Evolutionary conservation across 2,329 filamentous ascomycete genomes (phyloP).

Genomic region (Pseudogymnoascus destructans): DNA sequence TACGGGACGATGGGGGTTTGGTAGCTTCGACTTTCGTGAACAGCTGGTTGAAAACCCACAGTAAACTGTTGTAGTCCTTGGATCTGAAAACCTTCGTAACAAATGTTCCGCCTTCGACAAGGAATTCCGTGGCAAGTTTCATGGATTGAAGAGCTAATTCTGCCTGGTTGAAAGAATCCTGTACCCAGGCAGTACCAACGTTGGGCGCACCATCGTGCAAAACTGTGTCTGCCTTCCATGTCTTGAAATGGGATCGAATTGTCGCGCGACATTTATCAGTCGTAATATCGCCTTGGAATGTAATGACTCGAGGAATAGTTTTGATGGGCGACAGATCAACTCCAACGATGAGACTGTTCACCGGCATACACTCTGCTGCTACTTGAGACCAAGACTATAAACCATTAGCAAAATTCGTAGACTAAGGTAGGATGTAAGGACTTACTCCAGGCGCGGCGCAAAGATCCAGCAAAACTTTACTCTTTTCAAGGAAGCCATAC

Average conservation of each 20-base stretch:
- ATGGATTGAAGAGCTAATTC: conserved; percentile 82
- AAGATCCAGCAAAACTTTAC: conserved; percentile 90
- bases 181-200: conserved; percentile 93
- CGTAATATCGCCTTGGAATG: conserved; percentile 95
- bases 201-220: conserved; percentile 96
- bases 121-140: conserved; percentile 88
- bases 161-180: conserved; percentile 96
- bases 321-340: conserved; percentile 95
- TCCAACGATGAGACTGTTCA: conserved; percentile 78
- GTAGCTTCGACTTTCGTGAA: conserved; percentile 94
- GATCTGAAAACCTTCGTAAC: conserved; percentile 96
- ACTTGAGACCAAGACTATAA: conserved; percentile 89
- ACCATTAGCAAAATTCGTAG: conserved; percentile 16
- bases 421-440: conserved; percentile 17
- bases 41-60: conserved; percentile 97
- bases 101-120: conserved; percentile 79
- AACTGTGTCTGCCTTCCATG: conserved; percentile 90
- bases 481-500: conserved; percentile 95
- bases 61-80: conserved; percentile 88
- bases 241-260: conserved; percentile 80
- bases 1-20: conserved; percentile 89
- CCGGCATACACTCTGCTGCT: conserved; percentile 86
- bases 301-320: conserved; percentile 82
- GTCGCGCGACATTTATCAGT: conserved; percentile 91
- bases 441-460: conserved; percentile 87